These are phyloP conservation scores for Ophiostoma sp. DNA, from an alignment of 2,329 filamentous ascomycete genomes.

Conservation along the genomic window DNA sequence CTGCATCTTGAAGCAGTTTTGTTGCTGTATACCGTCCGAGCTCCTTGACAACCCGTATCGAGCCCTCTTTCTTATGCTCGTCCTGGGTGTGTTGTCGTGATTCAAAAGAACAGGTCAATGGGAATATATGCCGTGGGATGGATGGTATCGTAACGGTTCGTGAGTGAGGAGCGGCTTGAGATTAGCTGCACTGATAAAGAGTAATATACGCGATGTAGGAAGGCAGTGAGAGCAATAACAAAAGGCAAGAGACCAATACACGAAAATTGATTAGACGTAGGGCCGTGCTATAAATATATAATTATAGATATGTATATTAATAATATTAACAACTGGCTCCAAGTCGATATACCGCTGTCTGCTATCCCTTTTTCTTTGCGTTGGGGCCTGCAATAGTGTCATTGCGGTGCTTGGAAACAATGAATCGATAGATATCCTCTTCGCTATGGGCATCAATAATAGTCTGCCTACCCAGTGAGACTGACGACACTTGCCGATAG, in stretches of 20 bases:
- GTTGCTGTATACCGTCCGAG: not conserved
- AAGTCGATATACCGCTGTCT: not conserved
- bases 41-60: not conserved
- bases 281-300: conserved; percentile 7
- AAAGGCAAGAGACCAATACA: not conserved
- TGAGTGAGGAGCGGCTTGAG: not conserved
- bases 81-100: not conserved
- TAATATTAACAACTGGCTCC: not conserved
- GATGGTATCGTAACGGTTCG: not conserved
- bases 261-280: not conserved
- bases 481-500: conserved; percentile 9
- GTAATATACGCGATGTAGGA: not conserved
- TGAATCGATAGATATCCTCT: not conserved
- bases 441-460: not conserved
- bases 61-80: not conserved
- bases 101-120: not conserved
- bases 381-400: not conserved
- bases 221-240: not conserved
- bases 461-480: not conserved
- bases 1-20: conserved; percentile 23
- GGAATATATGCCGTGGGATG: not conserved
- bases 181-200: not conserved
- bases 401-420: not conserved
- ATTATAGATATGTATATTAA: not conserved
- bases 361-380: not conserved